Evolutionary conservation across 2,329 filamentous ascomycete species (phyloP), one percentile per base, ranked within the genome.

Genomic region (Ceratocystiopsis sp.): DNA sequence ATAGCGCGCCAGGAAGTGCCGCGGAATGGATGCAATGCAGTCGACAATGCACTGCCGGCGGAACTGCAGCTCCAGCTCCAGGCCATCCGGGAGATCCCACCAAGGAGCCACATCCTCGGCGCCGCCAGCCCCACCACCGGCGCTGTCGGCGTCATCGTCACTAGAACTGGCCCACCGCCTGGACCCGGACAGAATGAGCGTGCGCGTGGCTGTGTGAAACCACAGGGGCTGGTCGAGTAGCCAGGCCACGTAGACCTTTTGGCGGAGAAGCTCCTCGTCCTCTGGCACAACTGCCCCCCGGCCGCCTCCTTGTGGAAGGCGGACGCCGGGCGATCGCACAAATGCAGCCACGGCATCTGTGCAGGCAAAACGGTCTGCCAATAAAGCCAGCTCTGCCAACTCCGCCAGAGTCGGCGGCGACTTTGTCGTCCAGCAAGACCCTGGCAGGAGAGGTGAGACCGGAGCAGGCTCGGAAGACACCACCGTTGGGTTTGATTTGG

Each of bases 321-420:
- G 73, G 54, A 71, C 68, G 52, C 65, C 72, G 40, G 67, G 53
- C 12, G 63, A 56, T 14, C 64, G 65, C 16, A 80, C 57, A 48
- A 74, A 73, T 39, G 62, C 63, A 10, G 70, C 64, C 2, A 84
- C 66, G 12, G 64, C 56, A 3, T 64, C 56, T 2, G 75, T 59
- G 46, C 78, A 80, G 59, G 80, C 78, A 58, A 84, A 86, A 38
- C 79, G 73, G 57, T 86, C 82, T 11, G 80, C 79, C 44, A 84
- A 69, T 42, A 84, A 69, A 36, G 78, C 75, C 36, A 86, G 61
- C 2, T 78, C 80, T 14, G 76, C 72, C 12, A 82, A 64, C 49
- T 80, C 80, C 8, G 71, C 60, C 49, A 83, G 67, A 15, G 69
- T 70, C 17, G 69, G 63, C 2, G 61, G 58, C 41, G 60, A 61